A percentile compares a stretch with the other conserved stretches of the same genome.
These are phyloP conservation scores for Diaporthe citri DNA, from an alignment of 2,329 filamentous ascomycete genomes.

Conservation along the genomic window DNA sequence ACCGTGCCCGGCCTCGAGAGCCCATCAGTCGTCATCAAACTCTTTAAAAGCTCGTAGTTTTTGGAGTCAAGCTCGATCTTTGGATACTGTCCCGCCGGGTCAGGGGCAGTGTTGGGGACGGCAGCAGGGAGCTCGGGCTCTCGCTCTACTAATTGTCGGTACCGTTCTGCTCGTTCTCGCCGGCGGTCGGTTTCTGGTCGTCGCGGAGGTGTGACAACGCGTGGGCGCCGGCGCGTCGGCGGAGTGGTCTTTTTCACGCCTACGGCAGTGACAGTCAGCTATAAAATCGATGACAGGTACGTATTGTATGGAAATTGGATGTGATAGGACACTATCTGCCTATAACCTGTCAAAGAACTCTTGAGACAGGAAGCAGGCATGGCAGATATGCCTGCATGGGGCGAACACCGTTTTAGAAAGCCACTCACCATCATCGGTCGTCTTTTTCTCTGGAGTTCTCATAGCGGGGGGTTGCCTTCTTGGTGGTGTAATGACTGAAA, in stretches of 20 bases:
- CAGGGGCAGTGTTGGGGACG: neutral
- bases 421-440: neutral
- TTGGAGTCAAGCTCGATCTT: neutral
- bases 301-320: too few species aligned
- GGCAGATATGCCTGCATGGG: neutral
- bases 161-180: neutral
- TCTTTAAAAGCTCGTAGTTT: neutral
- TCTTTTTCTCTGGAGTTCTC: constrained; percentile 5
- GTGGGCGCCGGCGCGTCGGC: neutral
- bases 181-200: neutral
- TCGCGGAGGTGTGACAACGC: neutral
- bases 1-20: neutral
- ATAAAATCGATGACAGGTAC: neutral
- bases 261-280: neutral
- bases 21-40: neutral
- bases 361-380: too few species aligned
- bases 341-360: neutral
- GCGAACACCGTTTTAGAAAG: neutral
- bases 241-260: neutral
- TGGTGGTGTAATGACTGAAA: neutral
- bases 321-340: too few species aligned
- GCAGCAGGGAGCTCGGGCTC: accelerated
- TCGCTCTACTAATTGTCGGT: too few species aligned
- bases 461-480: neutral
- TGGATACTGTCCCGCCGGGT: neutral